Base-by-base conservation (phyloP, 345 rosid species). In the Alliaria petiolata region DNA sequence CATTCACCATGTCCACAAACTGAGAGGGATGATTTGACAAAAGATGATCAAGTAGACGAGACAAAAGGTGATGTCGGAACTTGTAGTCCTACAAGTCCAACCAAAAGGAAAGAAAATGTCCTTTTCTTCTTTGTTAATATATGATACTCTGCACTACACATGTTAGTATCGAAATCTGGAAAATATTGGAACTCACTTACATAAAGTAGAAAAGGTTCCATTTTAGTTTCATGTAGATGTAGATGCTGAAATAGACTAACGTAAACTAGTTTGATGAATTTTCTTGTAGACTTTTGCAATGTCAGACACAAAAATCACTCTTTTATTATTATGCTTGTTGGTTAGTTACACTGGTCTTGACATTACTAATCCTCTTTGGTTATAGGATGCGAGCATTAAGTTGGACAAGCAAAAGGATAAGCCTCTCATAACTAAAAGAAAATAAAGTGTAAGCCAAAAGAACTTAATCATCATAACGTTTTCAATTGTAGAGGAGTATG, bases 311-410 rank as follows among this genome's bases (percentile, higher is more conserved):
- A 26, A 54, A 19, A 34, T 22, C 55, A 44, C 16, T 55, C 10
- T 51, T 10, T 9, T 53, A 9, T 26, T 12, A 28, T 28, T 28
- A 3, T 28, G 2, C 31, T 4, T 28, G 31, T 28, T 28, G 31
- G 5, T 22, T 22, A 22, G 3, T 39, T 44, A 52, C 11, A 35
- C 31, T 22, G 25, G 25, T 39, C 15, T 46, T 31, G 15, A 45
- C 71, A 47, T 54, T 55, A 0, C 62, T 22, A 40, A 65, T n/a
- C 44, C 7, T 51, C 57, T 60, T 78, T 47, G 80, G 60, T 45
- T 71, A 55, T 80, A 93, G 97, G 98, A 91, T 72, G 97, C 89
- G 77, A 89, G 90, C 84, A 72, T 74, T 60, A 93, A 82, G 87
- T 81, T 91, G 75, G 97, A 91, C 19, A 89, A 87, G 76, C 97